Conservation (phyloP, 1,139 yeast species). For the Debaryomycetaceae sp. region DNA sequence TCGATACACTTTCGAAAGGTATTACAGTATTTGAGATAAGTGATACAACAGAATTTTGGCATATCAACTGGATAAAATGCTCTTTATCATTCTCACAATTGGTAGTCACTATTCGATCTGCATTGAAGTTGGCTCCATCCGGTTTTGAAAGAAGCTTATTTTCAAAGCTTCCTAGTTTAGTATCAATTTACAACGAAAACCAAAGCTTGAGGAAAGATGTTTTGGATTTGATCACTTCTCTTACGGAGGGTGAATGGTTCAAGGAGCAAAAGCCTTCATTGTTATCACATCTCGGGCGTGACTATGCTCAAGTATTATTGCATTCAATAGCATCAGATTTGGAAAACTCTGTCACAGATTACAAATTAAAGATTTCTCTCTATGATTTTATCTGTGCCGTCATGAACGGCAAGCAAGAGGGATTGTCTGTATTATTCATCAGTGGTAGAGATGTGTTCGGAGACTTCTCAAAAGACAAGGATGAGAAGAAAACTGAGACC, state of each 20-base stretch:
- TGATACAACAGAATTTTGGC: constrained; percentile 43
- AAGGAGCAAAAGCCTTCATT: constrained; percentile 64
- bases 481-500: constrained; percentile 11
- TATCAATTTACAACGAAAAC: constrained; percentile 54
- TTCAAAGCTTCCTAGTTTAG: constrained; percentile 52
- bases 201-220: constrained; percentile 49
- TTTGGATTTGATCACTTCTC: constrained; percentile 55
- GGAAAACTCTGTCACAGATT: constrained; percentile 56
- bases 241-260: constrained; percentile 63
- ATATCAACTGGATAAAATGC: constrained; percentile 40
- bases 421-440: constrained; percentile 71
- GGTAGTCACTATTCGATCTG: constrained; percentile 54
- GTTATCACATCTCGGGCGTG: constrained; percentile 72
- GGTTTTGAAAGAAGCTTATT: constrained; percentile 63
- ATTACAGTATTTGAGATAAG: constrained; percentile 38
- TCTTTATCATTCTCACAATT: constrained; percentile 41
- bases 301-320: constrained; percentile 57
- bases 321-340: constrained; percentile 59
- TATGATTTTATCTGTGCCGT: constrained; percentile 77
- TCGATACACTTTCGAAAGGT: constrained; percentile 45
- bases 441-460: constrained; percentile 63
- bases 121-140: constrained; percentile 51
- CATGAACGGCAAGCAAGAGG: constrained; percentile 79
- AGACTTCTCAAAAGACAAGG: constrained; percentile 22
- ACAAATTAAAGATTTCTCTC: constrained; percentile 52